Evolutionary conservation across 345 rosid species (phyloP).

Genomic region (Eutrema yunnanense): DNA sequence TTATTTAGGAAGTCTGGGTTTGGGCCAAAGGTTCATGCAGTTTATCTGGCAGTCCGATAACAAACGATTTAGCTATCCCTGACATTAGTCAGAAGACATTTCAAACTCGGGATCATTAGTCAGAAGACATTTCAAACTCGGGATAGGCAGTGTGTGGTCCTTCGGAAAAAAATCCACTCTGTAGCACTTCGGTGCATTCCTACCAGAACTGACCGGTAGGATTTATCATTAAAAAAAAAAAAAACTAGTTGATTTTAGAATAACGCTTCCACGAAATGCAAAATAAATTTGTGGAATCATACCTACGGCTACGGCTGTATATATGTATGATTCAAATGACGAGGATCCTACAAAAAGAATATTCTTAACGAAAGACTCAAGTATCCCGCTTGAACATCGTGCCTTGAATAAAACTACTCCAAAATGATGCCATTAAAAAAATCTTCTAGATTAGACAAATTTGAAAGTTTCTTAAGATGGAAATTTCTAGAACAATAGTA

Average conservation of each 20-base stretch:
- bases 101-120: too few species aligned
- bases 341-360: background rate
- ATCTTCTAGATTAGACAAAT: background rate
- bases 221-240: too few species aligned
- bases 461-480: background rate
- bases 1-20: too few species aligned
- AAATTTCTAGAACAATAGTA: background rate
- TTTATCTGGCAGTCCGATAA: too few species aligned
- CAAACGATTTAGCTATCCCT: too few species aligned
- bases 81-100: too few species aligned
- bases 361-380: background rate
- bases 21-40: too few species aligned
- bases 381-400: background rate
- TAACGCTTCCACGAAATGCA: constrained; percentile 10
- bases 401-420: background rate
- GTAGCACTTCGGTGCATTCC: too few species aligned
- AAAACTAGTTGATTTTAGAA: background rate
- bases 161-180: too few species aligned
- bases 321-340: background rate
- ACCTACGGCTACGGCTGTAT: background rate
- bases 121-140: too few species aligned
- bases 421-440: background rate
- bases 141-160: too few species aligned
- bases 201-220: too few species aligned
- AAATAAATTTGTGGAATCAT: background rate